Evolutionary conservation across 2,329 filamentous ascomycete species (phyloP).

Genomic region (Penicillium sclerotigenum): DNA sequence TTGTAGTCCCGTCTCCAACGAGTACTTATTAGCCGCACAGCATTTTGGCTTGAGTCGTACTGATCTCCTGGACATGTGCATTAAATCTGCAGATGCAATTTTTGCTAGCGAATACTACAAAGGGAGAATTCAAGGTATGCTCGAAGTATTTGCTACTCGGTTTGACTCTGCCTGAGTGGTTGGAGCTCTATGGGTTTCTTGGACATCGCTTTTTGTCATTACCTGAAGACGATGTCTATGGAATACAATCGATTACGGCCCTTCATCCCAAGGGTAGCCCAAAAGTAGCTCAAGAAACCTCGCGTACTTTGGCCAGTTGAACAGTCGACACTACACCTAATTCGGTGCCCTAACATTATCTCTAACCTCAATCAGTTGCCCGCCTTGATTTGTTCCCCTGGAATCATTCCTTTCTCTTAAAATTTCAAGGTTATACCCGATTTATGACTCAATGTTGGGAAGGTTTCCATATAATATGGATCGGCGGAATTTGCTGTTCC

Average conservation of each 20-base stretch:
- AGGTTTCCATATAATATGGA: neutral
- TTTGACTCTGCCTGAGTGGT: neutral
- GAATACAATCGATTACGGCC: too few relatives aligned
- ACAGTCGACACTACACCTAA: neutral
- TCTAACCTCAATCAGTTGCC: neutral
- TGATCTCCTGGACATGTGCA: conserved; percentile 56
- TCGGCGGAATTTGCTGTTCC: neutral
- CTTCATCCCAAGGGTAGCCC: too few relatives aligned
- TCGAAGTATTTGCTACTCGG: conserved; percentile 22
- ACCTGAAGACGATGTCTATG: neutral
- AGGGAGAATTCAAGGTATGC: conserved; percentile 22
- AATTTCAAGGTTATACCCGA: too few relatives aligned
- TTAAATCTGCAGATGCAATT: conserved; percentile 61
- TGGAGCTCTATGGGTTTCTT: neutral
- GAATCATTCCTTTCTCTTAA: too few relatives aligned
- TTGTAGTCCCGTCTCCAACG: conserved; percentile 70
- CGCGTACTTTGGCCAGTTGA: neutral
- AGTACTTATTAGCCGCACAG: conserved; percentile 69
- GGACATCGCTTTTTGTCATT: neutral
- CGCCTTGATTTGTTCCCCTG: neutral
- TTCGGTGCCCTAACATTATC: neutral
- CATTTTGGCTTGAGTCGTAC: conserved; percentile 60
- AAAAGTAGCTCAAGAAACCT: too few relatives aligned
- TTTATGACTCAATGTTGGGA: neutral
- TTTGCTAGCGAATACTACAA: conserved; percentile 64